Evolutionary conservation across 139 green algal species (phyloP).

Genomic region (Picochlorum sp.): DNA sequence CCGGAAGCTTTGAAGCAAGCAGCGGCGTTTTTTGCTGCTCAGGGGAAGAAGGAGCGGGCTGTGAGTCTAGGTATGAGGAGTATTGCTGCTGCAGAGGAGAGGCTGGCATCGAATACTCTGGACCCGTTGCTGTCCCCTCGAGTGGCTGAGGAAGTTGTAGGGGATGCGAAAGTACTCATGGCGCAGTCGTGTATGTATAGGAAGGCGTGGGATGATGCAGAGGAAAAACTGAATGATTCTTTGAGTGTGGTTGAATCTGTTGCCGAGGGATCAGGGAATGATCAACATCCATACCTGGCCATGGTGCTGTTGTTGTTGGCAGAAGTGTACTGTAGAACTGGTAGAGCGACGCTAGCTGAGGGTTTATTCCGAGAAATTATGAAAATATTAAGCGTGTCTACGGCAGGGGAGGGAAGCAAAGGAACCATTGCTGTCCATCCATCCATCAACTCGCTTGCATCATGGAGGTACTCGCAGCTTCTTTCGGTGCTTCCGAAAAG

Average conservation of each 20-base stretch:
- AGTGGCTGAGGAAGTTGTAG: constrained; percentile 26
- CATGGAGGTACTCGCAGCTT: constrained; percentile 68
- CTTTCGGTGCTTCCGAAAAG: constrained; percentile 58
- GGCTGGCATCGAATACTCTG: constrained; percentile 4
- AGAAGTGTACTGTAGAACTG: constrained; percentile 49
- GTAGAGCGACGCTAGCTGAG: constrained; percentile 62
- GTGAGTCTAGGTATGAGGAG: constrained; percentile 10
- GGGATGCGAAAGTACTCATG: constrained; percentile 18
- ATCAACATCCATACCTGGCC: constrained; percentile 29
- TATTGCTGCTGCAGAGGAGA: constrained; percentile 5
- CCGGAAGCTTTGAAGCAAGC: constrained; percentile 25
- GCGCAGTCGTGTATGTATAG: constrained; percentile 28
- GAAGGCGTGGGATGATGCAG: constrained; percentile 49
- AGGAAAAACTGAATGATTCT: constrained; percentile 38
- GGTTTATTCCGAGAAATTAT: constrained; percentile 52
- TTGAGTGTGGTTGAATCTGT: constrained; percentile 25
- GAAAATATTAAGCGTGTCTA: constrained; percentile 31
- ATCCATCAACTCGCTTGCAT: constrained; percentile 38
- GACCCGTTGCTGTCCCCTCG: constrained; percentile 13
- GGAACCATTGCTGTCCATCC: constrained; percentile 36
- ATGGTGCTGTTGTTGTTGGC: constrained; percentile 52
- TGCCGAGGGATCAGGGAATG: constrained; percentile 6
- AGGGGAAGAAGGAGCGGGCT: constrained; percentile 12
- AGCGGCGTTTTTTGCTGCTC: constrained; percentile 16
- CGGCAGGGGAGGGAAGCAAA: not conserved